Conservation (phyloP, 805 yeast genomes). For the Maudiozyma pseudohumilis region DNA sequence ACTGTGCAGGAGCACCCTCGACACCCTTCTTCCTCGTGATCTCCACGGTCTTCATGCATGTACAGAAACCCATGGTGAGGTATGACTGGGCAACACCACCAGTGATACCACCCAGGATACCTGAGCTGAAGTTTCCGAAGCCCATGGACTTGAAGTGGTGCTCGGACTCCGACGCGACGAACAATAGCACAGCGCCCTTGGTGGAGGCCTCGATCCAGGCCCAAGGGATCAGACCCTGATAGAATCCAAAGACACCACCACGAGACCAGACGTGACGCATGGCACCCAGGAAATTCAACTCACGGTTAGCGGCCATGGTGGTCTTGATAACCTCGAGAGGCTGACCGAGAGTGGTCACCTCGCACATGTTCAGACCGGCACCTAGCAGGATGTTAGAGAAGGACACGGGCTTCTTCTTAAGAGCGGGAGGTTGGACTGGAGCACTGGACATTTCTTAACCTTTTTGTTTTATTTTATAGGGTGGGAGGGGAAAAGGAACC, state of each 20-base stretch:
- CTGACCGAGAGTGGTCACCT: slow-evolving; percentile 91
- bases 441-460: slow-evolving; percentile 2
- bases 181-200: slow-evolving; percentile 90
- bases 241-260: slow-evolving; percentile 87
- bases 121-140: slow-evolving; percentile 62
- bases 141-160: slow-evolving; percentile 60
- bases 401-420: slow-evolving; percentile 71
- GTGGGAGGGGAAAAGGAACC: too few relatives aligned
- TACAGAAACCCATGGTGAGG: slow-evolving; percentile 94
- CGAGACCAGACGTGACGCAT: slow-evolving; percentile 76
- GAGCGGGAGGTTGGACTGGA: neutral
- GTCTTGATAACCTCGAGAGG: slow-evolving; percentile 94
- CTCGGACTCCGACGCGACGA: slow-evolving; percentile 89
- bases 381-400: slow-evolving; percentile 87
- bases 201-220: slow-evolving; percentile 99
- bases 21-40: slow-evolving; percentile 76
- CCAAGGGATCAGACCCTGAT: slow-evolving; percentile 98
- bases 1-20: slow-evolving; percentile 58
- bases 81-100: slow-evolving; percentile 98
- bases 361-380: slow-evolving; percentile 86
- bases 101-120: slow-evolving; percentile 89
- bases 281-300: slow-evolving; percentile 56
- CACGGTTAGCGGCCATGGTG: slow-evolving; percentile 96
- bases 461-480: too few relatives aligned
- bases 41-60: slow-evolving; percentile 98